These are phyloP conservation scores for Dictyostelium discoideum DNA, from an alignment of 78 protist species.

Conservation along the genomic window DNA sequence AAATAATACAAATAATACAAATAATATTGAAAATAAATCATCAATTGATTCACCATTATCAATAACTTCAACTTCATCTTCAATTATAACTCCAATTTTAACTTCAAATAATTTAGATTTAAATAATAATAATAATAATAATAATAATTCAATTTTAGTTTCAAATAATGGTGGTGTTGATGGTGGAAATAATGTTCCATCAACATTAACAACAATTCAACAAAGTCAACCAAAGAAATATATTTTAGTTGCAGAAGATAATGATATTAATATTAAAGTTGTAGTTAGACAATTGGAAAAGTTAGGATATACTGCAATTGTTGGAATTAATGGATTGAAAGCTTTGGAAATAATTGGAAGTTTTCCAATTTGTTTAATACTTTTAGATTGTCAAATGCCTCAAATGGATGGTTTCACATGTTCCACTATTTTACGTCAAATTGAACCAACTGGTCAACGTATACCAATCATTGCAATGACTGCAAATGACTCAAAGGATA, in stretches of 20 bases:
- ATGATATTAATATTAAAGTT: conserved; percentile 49
- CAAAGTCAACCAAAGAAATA: neutral
- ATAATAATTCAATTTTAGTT: neutral
- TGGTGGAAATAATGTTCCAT: too few relatives aligned
- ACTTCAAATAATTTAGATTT: neutral
- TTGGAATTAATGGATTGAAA: conserved; percentile 60
- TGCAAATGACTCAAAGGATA: conserved; percentile 73
- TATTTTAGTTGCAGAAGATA: conserved; percentile 79
- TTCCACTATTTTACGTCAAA: conserved; percentile 63
- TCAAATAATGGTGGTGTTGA: neutral
- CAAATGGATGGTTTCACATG: conserved; percentile 88
- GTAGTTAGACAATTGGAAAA: conserved; percentile 71
- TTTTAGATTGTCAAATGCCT: conserved; percentile 93
- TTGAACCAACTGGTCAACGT: conserved; percentile 57
- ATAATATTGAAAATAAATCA: too few relatives aligned
- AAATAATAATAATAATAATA: conserved; percentile 3
- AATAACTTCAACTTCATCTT: neutral
- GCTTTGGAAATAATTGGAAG: conserved; percentile 43
- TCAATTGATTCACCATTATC: neutral
- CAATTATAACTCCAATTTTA: conserved; percentile 24
- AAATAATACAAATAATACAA: neutral
- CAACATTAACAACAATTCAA: neutral
- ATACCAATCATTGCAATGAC: conserved; percentile 87
- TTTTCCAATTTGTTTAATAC: conserved; percentile 43
- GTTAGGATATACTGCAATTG: conserved; percentile 37